Evolutionary conservation across 2,329 filamentous ascomycete species (phyloP).

Genomic region (Talaromyces amestolkiae): DNA sequence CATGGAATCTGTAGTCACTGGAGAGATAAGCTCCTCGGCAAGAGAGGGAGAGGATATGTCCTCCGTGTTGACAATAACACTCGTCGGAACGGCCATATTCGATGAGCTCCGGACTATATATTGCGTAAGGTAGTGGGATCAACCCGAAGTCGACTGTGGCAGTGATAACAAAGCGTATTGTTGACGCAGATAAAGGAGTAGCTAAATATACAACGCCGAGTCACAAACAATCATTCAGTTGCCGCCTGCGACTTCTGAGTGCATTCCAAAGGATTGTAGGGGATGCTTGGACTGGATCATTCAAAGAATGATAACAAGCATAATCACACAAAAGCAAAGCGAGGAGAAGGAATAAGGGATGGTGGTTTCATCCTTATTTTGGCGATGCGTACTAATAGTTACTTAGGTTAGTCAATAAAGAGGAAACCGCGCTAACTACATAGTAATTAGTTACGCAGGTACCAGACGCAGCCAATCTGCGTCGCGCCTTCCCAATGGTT

Average conservation of each 20-base stretch:
- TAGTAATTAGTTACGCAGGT: not conserved
- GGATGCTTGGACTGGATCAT: constrained; percentile 1
- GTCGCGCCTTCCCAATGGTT: not conserved
- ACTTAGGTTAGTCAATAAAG: not conserved
- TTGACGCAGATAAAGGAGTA: constrained; percentile 1
- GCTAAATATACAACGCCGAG: not conserved
- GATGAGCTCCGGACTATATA: not conserved
- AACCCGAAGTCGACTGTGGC: constrained; percentile 1
- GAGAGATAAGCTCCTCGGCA: constrained; percentile 25
- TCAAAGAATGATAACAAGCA: constrained; percentile 3
- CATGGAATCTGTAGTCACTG: constrained; percentile 63
- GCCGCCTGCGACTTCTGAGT: constrained; percentile 20
- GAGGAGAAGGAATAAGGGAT: constrained; percentile 10
- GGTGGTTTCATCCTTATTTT: constrained; percentile 10
- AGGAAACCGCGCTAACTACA: constrained; percentile 9
- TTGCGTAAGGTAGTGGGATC: not conserved
- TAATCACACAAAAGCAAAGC: not conserved
- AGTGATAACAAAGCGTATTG: not conserved
- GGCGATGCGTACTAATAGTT: not conserved
- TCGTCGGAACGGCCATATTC: constrained; percentile 26
- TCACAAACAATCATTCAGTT: constrained; percentile 13
- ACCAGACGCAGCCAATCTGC: not conserved
- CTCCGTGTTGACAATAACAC: constrained; percentile 24
- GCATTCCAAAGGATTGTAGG: constrained; percentile 17
- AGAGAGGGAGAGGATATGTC: constrained; percentile 20